A percentile compares a stretch with the other conserved stretches of the same genome.
These are phyloP conservation scores for Exserohilum rostratum DNA, from an alignment of 2,329 filamentous ascomycete genomes.

Conservation along the genomic window DNA sequence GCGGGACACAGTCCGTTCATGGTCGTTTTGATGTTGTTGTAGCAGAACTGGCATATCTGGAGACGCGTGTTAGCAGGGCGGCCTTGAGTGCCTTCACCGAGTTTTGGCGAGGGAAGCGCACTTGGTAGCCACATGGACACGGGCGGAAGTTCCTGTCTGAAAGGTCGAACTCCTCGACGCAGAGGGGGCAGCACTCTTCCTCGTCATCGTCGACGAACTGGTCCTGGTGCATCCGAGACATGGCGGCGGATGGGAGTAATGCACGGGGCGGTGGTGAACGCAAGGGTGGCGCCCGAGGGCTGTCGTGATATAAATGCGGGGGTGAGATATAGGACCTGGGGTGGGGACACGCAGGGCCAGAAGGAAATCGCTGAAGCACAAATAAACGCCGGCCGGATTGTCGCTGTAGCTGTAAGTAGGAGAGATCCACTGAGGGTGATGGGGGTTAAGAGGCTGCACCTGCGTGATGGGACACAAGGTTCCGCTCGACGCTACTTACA, in stretches of 20 bases:
- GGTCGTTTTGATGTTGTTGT: slow-evolving; percentile 98
- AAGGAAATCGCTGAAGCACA: slow-evolving; percentile 26
- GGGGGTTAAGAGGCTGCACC: slow-evolving; percentile 33
- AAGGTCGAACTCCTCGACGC: slow-evolving; percentile 98
- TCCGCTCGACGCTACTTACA: slow-evolving; percentile 21
- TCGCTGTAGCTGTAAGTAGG: slow-evolving; percentile 15
- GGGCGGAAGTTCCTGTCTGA: slow-evolving; percentile 96
- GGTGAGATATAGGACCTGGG: slow-evolving; percentile 9
- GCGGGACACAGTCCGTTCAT: slow-evolving; percentile 98
- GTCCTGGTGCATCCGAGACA: slow-evolving; percentile 58
- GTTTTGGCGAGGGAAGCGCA: slow-evolving; percentile 54
- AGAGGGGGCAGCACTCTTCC: slow-evolving; percentile 78
- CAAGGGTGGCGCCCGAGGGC: slow-evolving; percentile 36
- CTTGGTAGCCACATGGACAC: slow-evolving; percentile 97
- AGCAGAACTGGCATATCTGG: slow-evolving; percentile 97
- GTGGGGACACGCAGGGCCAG: slow-evolving; percentile 9
- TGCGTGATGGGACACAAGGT: slow-evolving; percentile 24
- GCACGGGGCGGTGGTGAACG: slow-evolving; percentile 9
- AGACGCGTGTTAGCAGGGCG: slow-evolving; percentile 29
- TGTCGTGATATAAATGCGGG: slow-evolving; percentile 14
- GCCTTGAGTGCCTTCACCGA: slow-evolving; percentile 16
- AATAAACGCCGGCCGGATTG: slow-evolving; percentile 43
- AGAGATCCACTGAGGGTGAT: slow-evolving; percentile 32
- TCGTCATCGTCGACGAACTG: slow-evolving; percentile 62
- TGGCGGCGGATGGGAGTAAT: slow-evolving; percentile 32